A percentile compares a stretch with the other conserved stretches of the same genome.
Conservation (phyloP, 176 grass and related monocot genomes). For the Rhynchospora tenuis region DNA sequence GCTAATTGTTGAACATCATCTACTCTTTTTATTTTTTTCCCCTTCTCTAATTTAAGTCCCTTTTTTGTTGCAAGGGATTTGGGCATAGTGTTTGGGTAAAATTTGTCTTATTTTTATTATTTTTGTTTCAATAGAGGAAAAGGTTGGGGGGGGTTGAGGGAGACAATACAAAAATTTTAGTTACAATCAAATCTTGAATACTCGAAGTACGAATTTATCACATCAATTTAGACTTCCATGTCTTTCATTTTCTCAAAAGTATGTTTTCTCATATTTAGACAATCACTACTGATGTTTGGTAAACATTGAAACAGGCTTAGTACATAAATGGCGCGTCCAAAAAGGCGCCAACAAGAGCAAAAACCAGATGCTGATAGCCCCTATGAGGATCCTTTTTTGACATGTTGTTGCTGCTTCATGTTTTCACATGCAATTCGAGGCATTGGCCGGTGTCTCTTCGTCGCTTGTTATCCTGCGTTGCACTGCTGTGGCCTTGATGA, state of each 20-base stretch:
- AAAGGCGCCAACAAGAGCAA: background rate
- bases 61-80: background rate
- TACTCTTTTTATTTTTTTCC: background rate
- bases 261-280: background rate
- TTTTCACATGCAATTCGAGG: slow-evolving; percentile 41
- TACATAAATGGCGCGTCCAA: background rate
- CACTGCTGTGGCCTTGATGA: slow-evolving; percentile 61
- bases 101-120: background rate
- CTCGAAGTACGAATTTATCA: background rate
- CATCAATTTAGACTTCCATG: background rate
- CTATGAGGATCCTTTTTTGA: slow-evolving; percentile 12
- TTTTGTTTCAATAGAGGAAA: background rate
- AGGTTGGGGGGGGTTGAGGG: background rate
- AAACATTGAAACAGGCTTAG: background rate
- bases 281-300: background rate
- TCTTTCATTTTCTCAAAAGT: background rate
- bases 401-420: slow-evolving; percentile 47
- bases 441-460: slow-evolving; percentile 53
- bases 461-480: slow-evolving; percentile 54
- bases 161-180: background rate
- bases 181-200: background rate
- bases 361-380: slow-evolving; percentile 1
- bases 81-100: background rate
- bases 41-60: background rate
- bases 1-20: background rate